phyloP scores from a whole-genome alignment of 164 flowering plant genomes.

The Annona squamosa region DNA sequence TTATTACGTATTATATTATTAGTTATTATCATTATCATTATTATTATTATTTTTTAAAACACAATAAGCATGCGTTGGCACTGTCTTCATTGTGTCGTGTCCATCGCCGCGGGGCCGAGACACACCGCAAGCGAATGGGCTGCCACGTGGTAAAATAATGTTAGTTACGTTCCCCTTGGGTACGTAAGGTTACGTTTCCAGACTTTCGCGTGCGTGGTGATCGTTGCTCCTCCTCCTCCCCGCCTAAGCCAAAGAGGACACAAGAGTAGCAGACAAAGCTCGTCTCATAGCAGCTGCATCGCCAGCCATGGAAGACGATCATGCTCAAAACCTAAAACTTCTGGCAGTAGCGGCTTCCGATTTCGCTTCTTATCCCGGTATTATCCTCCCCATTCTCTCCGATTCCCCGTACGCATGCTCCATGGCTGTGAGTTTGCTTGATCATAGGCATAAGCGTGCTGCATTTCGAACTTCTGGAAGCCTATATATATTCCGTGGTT shows the following conservation, averaged over 20 bases:
- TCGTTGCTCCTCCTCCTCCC: not conserved
- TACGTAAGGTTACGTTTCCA: too few species aligned
- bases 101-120: too few species aligned
- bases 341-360: constrained; percentile 63
- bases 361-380: constrained; percentile 62
- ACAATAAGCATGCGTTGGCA: too few species aligned
- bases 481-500: not conserved
- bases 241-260: not conserved
- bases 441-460: not conserved
- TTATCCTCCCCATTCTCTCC: not conserved
- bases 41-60: too few species aligned
- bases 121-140: too few species aligned
- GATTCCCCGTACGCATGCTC: not conserved
- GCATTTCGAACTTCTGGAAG: not conserved
- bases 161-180: too few species aligned
- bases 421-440: too few species aligned
- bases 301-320: not conserved
- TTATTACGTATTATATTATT: too few species aligned
- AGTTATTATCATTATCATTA: too few species aligned
- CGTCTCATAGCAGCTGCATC: not conserved
- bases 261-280: not conserved
- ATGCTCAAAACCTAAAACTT: constrained; percentile 26
- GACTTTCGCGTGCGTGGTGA: too few species aligned
- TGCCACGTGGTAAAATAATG: too few species aligned
- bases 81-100: too few species aligned